Base-by-base conservation (phyloP, 352 stramenopile genomes). In the Pythium rhizo-oryzae region DNA sequence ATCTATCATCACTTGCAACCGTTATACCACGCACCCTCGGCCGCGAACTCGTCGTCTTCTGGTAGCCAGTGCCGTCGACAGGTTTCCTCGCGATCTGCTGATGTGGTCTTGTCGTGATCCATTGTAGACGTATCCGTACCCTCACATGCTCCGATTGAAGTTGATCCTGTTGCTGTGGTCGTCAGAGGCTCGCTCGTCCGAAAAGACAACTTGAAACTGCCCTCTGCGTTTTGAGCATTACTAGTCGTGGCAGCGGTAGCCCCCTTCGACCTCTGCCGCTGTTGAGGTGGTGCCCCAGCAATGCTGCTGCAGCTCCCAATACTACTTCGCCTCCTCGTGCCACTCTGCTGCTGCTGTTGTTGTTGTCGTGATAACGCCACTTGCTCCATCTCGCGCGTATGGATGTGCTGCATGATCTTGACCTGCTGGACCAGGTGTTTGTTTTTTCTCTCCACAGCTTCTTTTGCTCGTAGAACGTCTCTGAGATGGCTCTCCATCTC, bases 351-450 rank as follows among this genome's bases (percentile, higher is more conserved):
- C 35, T 62, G 58, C 18, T 50, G 39, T 8, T 55, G 58, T 16
- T 51, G 39, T 8, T 55, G 15, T 5, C 53, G 43, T 1, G n/a
- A 30, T 30, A 74, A 62, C 0, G 59, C 59, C 3, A 70, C 15
- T 62, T 75, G 80, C 46, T 82, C 74, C 52, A 84, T 60, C 57
- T 88, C 80, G 7, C 65, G 70, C 25, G 68, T 69, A 54, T 90
- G 77, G 28, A 76, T 56, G 58, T 85, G 80, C 67, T 87, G 78
- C 72, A 90, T 79, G 21, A 83, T 81, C 30, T 72, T 63, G 61
- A 90, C 72, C 43, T 90, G 82, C 47, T 88, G 80, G 35, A 77
- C 63, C 19, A 77, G 39, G 41, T 87, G 79, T 58, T 74, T 77
- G 23, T 70, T 55, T 39, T 78, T 80, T 1, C 70, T 71, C 5